phyloP scores from a whole-genome alignment of 495 filamentous ascomycete genomes.

The Penicillium roqueforti region DNA sequence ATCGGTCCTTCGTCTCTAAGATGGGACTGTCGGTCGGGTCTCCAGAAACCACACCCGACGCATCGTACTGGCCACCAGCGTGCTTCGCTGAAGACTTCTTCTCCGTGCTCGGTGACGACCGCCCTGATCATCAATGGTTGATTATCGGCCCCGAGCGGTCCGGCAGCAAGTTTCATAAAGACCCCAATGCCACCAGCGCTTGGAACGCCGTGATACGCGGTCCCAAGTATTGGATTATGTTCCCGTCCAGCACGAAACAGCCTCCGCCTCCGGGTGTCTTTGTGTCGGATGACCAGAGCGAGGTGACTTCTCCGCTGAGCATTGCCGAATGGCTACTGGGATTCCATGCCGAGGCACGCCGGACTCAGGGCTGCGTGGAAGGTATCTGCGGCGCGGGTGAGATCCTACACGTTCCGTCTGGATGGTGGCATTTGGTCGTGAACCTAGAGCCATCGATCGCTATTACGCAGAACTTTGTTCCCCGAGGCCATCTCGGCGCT shows the following conservation, averaged over 20 bases:
- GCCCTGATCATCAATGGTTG: conserved; percentile 89
- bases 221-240: conserved; percentile 98
- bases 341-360: conserved; percentile 85
- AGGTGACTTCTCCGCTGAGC: conserved; percentile 90
- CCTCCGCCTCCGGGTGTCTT: conserved; percentile 82
- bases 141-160: conserved; percentile 87
- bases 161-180: conserved; percentile 95
- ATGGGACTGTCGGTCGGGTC: conserved; percentile 66
- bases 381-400: conserved; percentile 85
- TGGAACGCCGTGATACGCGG: conserved; percentile 95
- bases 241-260: conserved; percentile 60
- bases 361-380: conserved; percentile 73
- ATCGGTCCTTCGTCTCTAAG: conserved; percentile 81
- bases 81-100: conserved; percentile 92
- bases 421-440: conserved; percentile 97
- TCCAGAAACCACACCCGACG: conserved; percentile 36
- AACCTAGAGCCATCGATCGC: conserved; percentile 81
- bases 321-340: conserved; percentile 93
- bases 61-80: conserved; percentile 75
- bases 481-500: conserved; percentile 64
- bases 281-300: conserved; percentile 85
- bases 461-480: conserved; percentile 95
- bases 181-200: conserved; percentile 71
- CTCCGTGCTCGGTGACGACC: conserved; percentile 67
- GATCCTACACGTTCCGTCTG: conserved; percentile 85